phyloP scores from a whole-genome alignment of 345 rosid genomes.

The Heritiera littoralis region DNA sequence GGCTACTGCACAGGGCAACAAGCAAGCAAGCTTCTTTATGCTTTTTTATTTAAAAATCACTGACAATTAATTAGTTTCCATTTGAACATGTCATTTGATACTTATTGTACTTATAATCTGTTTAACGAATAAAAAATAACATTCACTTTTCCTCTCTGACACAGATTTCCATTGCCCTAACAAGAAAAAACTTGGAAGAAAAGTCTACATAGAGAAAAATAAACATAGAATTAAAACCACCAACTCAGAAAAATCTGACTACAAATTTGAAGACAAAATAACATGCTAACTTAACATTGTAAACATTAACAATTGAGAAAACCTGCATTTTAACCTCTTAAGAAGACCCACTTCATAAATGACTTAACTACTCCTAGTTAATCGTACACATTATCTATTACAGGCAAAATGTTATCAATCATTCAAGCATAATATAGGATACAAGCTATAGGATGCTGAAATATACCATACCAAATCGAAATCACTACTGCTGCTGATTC shows the following conservation, averaged over 20 bases:
- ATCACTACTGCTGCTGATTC: constrained; percentile 54
- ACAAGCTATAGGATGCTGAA: not conserved
- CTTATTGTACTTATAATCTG: not conserved
- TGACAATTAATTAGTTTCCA: not conserved
- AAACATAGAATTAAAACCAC: not conserved
- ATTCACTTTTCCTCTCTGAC: not conserved
- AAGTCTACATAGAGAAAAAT: not conserved
- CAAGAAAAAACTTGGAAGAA: not conserved
- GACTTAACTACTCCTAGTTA: not conserved
- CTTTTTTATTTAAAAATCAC: not conserved
- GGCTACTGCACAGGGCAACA: not conserved
- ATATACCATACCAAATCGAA: constrained; percentile 30
- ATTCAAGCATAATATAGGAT: not conserved
- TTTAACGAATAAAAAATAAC: not conserved
- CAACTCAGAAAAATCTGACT: not conserved
- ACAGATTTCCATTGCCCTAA: not conserved
- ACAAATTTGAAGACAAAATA: not conserved
- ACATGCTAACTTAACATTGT: not conserved
- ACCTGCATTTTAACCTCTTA: not conserved
- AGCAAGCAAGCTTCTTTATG: not conserved
- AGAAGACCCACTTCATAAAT: not conserved
- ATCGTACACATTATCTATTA: not conserved
- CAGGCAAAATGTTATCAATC: not conserved
- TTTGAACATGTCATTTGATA: not conserved
- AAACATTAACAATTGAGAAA: not conserved